Evolutionary conservation across 148 eudicot genomes (phyloP), one percentile per base, ranked within the genome.

Genomic region (Pouteria glomerata): DNA sequence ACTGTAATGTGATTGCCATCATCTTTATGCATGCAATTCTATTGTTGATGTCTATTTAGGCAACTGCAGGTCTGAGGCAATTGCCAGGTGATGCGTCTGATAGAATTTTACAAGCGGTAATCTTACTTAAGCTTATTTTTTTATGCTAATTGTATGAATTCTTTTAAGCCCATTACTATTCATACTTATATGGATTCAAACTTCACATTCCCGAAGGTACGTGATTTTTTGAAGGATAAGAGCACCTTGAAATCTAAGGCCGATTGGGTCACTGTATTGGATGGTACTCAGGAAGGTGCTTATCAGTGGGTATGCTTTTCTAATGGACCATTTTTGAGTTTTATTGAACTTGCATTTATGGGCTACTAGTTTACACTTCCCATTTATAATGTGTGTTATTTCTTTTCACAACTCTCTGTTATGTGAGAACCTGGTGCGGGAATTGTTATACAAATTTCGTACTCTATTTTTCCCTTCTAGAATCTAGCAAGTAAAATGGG

Each of bases 201-300:
- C 24, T 45, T 35, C 39, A 39, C 37, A 76, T 79, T 74, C 57
- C n/a, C 68, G 66, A 70, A 95, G 99, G 99, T 95, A 69, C 87
- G 85, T 69, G 87, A 82, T 66, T 80, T 85, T 78, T 83, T 95
- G 65, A 83, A 78, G 76, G 86, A 82, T 68, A 87, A 73, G 75
- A 85, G 97, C 82, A 68, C 76, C 39, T 76, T 95, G 53, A 87
- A 87, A 66, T 95, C 89, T 6, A 71, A 84, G 69, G 82, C 83
- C 53, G 88, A 82, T 68, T 85, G 92, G 85, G 94, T 92, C 57
- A 83, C 92, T 50, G 99, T 95, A 69, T 72, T 95, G 80, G 99
- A 95, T 83, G 97, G 99, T 67, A 84, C 81, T 61, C 97, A 95
- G 86, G 99, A 95, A 87, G 99, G 99, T 73, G 92, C 97, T 79